Evolutionary conservation across 2,329 filamentous ascomycete genomes (phyloP).

Genomic region (Scortechinia acanthostroma): DNA sequence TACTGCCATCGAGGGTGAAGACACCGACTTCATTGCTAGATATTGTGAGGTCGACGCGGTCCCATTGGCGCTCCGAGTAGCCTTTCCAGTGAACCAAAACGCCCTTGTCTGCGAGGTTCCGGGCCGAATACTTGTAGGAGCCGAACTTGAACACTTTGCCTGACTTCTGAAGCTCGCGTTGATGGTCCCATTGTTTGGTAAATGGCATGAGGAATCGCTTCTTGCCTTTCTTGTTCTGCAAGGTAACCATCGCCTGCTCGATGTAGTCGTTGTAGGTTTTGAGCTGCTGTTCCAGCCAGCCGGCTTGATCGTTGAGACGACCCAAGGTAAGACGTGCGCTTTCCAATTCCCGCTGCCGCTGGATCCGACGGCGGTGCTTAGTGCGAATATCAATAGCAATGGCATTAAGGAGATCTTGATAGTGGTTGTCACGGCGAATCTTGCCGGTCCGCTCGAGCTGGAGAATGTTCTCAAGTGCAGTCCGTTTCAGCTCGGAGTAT

Average conservation of each 20-base stretch:
- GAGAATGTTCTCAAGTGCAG: constrained; percentile 88
- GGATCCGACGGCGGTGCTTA: constrained; percentile 86
- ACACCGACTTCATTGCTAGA: constrained; percentile 88
- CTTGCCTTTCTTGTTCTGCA: constrained; percentile 94
- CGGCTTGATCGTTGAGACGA: constrained; percentile 77
- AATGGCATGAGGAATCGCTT: constrained; percentile 92
- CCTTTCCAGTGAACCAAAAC: constrained; percentile 89
- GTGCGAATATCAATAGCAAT: constrained; percentile 95
- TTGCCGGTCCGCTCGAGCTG: constrained; percentile 78
- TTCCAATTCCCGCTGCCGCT: constrained; percentile 85
- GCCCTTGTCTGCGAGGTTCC: constrained; percentile 83
- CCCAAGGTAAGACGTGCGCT: constrained; percentile 69
- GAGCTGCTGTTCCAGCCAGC: constrained; percentile 87
- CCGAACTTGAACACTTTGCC: constrained; percentile 96
- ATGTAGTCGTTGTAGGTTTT: constrained; percentile 99
- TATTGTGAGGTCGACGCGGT: constrained; percentile 88
- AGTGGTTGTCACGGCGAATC: constrained; percentile 83
- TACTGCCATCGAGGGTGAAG: constrained; percentile 84
- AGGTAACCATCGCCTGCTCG: constrained; percentile 92
- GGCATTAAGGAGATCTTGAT: constrained; percentile 95
- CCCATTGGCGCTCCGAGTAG: constrained; percentile 67
- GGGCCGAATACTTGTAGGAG: constrained; percentile 92
- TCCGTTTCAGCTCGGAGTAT: constrained; percentile 87
- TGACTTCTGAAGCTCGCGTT: constrained; percentile 84
- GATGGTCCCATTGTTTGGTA: constrained; percentile 97